Evolutionary conservation across 2,329 filamentous ascomycete species (phyloP), one percentile per base, ranked within the genome.

Genomic region (Coniochaeta hoffmannii): DNA sequence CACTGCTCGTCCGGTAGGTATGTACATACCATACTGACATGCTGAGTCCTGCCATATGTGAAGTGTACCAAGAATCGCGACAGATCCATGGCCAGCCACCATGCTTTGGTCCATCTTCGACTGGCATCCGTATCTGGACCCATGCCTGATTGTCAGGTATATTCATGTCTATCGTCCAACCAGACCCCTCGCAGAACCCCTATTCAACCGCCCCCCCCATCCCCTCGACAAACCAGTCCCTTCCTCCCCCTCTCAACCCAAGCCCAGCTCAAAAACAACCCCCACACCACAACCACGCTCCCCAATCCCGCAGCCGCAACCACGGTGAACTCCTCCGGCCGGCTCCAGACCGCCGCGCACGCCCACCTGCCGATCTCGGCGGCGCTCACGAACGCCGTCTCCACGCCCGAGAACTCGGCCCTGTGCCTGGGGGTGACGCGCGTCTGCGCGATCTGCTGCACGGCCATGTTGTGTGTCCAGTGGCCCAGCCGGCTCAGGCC

Each of bases 401-500:
- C 56, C 8, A 57, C 56, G 11, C 56, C 56, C 11, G 56, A 57
- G 31, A 57, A 57, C 49, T 51, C 53, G 36, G 51, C 56, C 12
- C 56, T 46, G 15, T 55, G 53, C 30, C 26, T 14, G 11, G 44
- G 49, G 6, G 49, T 11, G 7, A 57, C 56, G 9, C 50, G 28
- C 30, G 53, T 55, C 53, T 57, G 56, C 26, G 44, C 56, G 17
- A 55, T 55, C 56, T 57, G 56, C 53, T 57, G 56, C 34, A 55
- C 56, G 10, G 56, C 56, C 53, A 57, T 53, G 50, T 57, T 57
- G 28, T 57, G 56, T 50, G 50, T 53, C 56, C 56, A 57, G 30
- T 53, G 56, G 10, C 56, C 56, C 3, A 57, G 41, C 17, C 56
- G n/a, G 50, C 56, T 57, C 31, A 57, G 26, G 1, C 53, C 56